These are phyloP conservation scores for Zygosaccharomyces bailii DNA, from an alignment of 805 yeast species.

Conservation along the genomic window DNA sequence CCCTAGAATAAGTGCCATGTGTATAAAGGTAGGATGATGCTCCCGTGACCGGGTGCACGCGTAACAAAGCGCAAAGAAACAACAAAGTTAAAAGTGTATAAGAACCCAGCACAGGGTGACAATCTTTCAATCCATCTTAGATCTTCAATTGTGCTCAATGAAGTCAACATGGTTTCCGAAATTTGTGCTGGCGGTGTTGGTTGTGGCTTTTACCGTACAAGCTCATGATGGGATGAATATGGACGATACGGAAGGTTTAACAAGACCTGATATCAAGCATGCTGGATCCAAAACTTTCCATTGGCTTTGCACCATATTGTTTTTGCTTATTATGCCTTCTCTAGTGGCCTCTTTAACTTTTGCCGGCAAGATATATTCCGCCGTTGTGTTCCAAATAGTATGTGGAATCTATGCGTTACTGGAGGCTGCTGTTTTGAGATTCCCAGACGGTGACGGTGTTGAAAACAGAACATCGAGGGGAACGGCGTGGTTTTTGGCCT, in stretches of 20 bases:
- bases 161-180: not conserved
- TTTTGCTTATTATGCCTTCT: constrained; percentile 55
- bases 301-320: constrained; percentile 52
- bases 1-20: not conserved
- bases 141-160: not conserved
- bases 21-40: not conserved
- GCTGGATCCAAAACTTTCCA: constrained; percentile 58
- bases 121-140: not conserved
- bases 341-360: constrained; percentile 51
- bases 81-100: not conserved
- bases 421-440: constrained; percentile 56
- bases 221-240: constrained; percentile 30
- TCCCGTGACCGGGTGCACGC: constrained; percentile 8
- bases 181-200: not conserved
- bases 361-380: constrained; percentile 47
- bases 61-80: not conserved
- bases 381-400: constrained; percentile 45
- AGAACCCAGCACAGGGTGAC: not conserved
- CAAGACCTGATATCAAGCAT: constrained; percentile 40
- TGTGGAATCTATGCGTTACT: constrained; percentile 49
- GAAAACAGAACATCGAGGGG: constrained; percentile 68
- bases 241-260: constrained; percentile 33
- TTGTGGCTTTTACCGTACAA: not conserved
- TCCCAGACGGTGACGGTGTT: constrained; percentile 61
- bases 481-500: constrained; percentile 57